These are phyloP conservation scores for Psilocybe sp. DNA, from an alignment of 768 basidiomycete genomes.

Conservation along the genomic window DNA sequence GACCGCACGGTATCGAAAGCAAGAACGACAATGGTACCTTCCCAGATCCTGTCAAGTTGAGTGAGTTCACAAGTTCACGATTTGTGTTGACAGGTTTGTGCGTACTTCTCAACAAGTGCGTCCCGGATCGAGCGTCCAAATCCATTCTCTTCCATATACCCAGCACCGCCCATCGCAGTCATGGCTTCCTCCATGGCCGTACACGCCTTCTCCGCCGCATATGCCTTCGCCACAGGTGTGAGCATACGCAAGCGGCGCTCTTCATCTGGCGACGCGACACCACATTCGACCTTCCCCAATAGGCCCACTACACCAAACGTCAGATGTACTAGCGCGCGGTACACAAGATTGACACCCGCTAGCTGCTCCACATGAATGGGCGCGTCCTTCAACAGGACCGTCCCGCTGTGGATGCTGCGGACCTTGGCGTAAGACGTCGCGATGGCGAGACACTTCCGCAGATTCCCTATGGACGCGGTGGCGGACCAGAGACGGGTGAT, in stretches of 20 bases:
- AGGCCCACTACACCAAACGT: conserved; percentile 56
- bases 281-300: conserved; percentile 62
- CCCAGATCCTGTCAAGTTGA: conserved; percentile 61
- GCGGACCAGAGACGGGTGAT: conserved; percentile 75
- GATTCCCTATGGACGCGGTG: conserved; percentile 47
- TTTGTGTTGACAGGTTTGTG: not conserved
- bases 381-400: conserved; percentile 46
- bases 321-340: conserved; percentile 65
- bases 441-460: conserved; percentile 64
- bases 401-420: conserved; percentile 52
- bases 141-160: conserved; percentile 82
- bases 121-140: conserved; percentile 70
- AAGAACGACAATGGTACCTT: conserved; percentile 69
- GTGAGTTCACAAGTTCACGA: not conserved
- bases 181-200: conserved; percentile 72
- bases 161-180: conserved; percentile 70
- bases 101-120: conserved; percentile 65
- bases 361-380: conserved; percentile 66
- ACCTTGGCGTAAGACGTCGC: conserved; percentile 63
- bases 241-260: conserved; percentile 54
- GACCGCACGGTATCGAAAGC: conserved; percentile 65
- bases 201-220: conserved; percentile 61
- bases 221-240: conserved; percentile 71
- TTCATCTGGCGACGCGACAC: conserved; percentile 47
- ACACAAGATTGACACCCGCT: conserved; percentile 56